phyloP scores from a whole-genome alignment of 2,329 filamentous ascomycete species.

The Thelonectria discophora region DNA sequence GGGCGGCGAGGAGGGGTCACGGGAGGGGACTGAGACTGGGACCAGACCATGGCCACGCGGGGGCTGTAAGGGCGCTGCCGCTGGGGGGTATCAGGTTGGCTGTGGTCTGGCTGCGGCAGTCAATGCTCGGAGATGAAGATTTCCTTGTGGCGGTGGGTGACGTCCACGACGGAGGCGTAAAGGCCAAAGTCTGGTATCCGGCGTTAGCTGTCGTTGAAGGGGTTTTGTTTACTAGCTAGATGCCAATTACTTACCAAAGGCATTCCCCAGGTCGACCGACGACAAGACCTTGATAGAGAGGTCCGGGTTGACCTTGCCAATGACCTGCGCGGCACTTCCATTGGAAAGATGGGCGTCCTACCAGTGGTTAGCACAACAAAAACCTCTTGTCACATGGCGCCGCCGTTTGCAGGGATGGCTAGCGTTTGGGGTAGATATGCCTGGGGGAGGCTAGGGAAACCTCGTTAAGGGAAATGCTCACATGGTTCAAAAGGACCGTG shows the following conservation, averaged over 20 bases:
- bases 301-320: conserved; percentile 82
- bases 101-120: conserved; percentile 44
- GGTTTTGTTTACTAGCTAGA: too few relatives aligned
- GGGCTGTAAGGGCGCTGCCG: conserved; percentile 36
- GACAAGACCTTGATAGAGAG: conserved; percentile 75
- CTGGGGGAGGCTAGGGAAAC: not conserved
- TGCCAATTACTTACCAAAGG: conserved; percentile 66
- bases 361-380: too few relatives aligned
- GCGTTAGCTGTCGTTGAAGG: not conserved
- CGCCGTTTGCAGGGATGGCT: not conserved
- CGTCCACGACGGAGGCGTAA: conserved; percentile 82
- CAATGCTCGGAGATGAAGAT: conserved; percentile 75
- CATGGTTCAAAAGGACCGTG: conserved; percentile 76
- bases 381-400: too few relatives aligned
- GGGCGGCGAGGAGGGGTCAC: conserved; percentile 9
- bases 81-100: conserved; percentile 31
- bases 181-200: conserved; percentile 73
- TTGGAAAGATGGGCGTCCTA: conserved; percentile 76
- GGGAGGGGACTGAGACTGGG: conserved; percentile 34
- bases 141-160: conserved; percentile 80
- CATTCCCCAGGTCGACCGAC: conserved; percentile 73
- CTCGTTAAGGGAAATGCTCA: conserved; percentile 50
- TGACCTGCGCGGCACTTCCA: conserved; percentile 77
- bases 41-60: conserved; percentile 54
- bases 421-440: not conserved